Conservation (phyloP, 2,329 filamentous ascomycete genomes). For the Scedosporium dehoogii region DNA sequence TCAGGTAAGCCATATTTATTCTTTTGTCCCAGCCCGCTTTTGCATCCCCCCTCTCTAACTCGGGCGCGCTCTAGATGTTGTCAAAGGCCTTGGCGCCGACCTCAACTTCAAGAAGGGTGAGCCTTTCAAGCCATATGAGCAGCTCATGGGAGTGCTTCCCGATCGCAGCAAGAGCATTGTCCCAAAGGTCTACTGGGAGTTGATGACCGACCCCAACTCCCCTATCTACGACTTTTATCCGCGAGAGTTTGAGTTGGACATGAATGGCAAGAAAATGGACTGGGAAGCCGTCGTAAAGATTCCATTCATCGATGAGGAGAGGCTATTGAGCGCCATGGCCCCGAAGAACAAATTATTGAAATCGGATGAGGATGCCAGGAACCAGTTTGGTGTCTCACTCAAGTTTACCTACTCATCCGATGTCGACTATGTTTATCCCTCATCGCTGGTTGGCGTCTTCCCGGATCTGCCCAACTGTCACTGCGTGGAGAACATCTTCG, state of each 20-base stretch:
- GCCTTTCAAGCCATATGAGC: conserved; percentile 89
- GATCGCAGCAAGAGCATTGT: conserved; percentile 98
- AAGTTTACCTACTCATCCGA: conserved; percentile 84
- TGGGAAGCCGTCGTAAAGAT: conserved; percentile 99
- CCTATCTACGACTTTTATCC: conserved; percentile 98
- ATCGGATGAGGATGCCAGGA: conserved; percentile 69
- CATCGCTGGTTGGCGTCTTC: conserved; percentile 80
- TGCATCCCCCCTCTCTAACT: too few relatives aligned
- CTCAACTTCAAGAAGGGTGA: conserved; percentile 90
- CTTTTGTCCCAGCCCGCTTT: neutral
- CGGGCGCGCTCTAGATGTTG: conserved; percentile 53
- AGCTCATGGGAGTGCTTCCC: conserved; percentile 95
- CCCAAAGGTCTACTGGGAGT: conserved; percentile 71
- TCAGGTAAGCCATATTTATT: conserved; percentile 46
- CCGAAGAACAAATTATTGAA: conserved; percentile 72
- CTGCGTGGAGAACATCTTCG: conserved; percentile 93
- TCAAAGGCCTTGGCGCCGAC: conserved; percentile 75
- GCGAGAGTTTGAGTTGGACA: conserved; percentile 91
- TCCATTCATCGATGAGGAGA: conserved; percentile 90
- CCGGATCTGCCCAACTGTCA: conserved; percentile 79
- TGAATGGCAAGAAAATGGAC: conserved; percentile 99
- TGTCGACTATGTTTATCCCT: conserved; percentile 73
- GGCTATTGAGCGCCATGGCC: conserved; percentile 76
- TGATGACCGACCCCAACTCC: conserved; percentile 86
- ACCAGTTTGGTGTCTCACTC: conserved; percentile 82